A percentile compares a stretch with the other conserved stretches of the same genome.
phyloP scores from a whole-genome alignment of 2,329 filamentous ascomycete genomes.

The Pyricularia pennisetigena region DNA sequence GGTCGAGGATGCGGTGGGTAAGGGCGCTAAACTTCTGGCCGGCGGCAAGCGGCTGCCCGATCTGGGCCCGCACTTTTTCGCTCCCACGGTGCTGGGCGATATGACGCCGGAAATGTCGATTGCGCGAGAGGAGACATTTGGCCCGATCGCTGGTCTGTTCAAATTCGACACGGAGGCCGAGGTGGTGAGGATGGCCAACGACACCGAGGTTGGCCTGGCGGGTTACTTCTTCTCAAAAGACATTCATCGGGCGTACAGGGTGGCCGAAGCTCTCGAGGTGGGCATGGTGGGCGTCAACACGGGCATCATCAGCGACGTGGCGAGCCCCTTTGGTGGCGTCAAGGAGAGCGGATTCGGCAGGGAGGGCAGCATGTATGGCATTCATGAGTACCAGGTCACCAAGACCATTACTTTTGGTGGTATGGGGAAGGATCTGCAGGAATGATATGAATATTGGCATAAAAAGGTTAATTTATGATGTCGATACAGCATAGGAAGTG shows the following conservation, averaged over 20 bases:
- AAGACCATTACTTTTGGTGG: slow-evolving; percentile 56
- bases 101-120: slow-evolving; percentile 83
- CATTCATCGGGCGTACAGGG: slow-evolving; percentile 46
- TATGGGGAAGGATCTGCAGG: slow-evolving; percentile 45
- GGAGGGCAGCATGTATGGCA: slow-evolving; percentile 68
- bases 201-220: slow-evolving; percentile 75
- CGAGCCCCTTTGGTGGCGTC: slow-evolving; percentile 64
- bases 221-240: slow-evolving; percentile 83
- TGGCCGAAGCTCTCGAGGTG: slow-evolving; percentile 65
- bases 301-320: slow-evolving; percentile 51
- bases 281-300: slow-evolving; percentile 86
- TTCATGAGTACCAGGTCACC: slow-evolving; percentile 65
- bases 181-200: slow-evolving; percentile 75
- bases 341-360: slow-evolving; percentile 75
- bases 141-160: slow-evolving; percentile 85
- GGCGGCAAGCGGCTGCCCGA: slow-evolving; percentile 68
- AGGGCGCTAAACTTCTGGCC: slow-evolving; percentile 65
- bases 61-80: slow-evolving; percentile 77
- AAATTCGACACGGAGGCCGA: slow-evolving; percentile 82
- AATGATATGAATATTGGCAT: slow-evolving; percentile 13
- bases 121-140: slow-evolving; percentile 86
- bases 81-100: slow-evolving; percentile 79
- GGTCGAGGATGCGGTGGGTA: slow-evolving; percentile 66
- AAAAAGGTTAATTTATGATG: background rate
- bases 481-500: background rate